Evolutionary conservation across 257 asterid genomes (phyloP).

Genomic region (Hygrophila difformis): DNA sequence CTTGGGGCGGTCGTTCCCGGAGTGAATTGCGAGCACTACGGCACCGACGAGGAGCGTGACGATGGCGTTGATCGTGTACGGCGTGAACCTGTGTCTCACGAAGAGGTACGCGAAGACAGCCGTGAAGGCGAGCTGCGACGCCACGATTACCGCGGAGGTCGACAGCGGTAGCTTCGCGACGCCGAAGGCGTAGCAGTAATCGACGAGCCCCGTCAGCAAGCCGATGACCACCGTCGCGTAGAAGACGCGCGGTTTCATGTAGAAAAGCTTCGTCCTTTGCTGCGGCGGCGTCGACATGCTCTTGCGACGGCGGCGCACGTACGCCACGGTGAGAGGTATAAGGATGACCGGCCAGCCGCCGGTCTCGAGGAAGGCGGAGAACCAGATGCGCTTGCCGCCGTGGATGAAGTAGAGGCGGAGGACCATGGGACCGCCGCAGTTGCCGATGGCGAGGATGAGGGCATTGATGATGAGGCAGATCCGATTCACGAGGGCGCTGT

Average conservation of each 20-base stretch:
- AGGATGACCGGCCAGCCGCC: slow-evolving; percentile 14
- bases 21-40: neutral
- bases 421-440: slow-evolving; percentile 16
- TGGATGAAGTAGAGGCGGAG: slow-evolving; percentile 13
- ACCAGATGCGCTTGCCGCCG: slow-evolving; percentile 14
- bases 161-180: slow-evolving; percentile 8
- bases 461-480: too few relatives aligned
- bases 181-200: slow-evolving; percentile 11
- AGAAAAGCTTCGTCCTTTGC: neutral
- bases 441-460: slow-evolving; percentile 13
- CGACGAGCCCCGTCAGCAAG: neutral
- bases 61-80: slow-evolving; percentile 7
- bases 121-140: slow-evolving; percentile 17
- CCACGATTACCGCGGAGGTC: slow-evolving; percentile 1
- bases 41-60: neutral
- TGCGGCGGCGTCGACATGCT: slow-evolving; percentile 1
- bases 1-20: slow-evolving; percentile 6
- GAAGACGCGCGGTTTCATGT: slow-evolving; percentile 7
- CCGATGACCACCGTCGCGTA: slow-evolving; percentile 5
- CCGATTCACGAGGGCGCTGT: too few relatives aligned
- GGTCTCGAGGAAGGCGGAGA: slow-evolving; percentile 14
- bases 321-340: slow-evolving; percentile 6
- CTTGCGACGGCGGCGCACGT: slow-evolving; percentile 2
- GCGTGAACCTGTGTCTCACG: slow-evolving; percentile 12
- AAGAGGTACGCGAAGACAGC: slow-evolving; percentile 12